These are phyloP conservation scores for Miamiensis avidus DNA, from an alignment of 169 alveolate genomes.

Conservation along the genomic window DNA sequence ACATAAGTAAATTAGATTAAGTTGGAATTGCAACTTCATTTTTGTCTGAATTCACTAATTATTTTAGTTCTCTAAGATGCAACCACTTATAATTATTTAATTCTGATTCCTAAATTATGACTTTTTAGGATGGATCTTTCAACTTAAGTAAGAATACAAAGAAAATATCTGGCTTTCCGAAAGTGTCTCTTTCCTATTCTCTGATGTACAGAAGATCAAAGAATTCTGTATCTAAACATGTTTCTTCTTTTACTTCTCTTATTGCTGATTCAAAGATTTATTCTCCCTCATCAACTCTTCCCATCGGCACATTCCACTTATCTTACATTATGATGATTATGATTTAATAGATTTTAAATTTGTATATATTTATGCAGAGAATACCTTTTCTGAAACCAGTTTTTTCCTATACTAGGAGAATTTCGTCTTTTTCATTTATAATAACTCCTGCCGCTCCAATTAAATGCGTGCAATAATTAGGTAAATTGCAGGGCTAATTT, in stretches of 20 bases:
- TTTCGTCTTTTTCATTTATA: not conserved
- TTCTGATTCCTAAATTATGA: not conserved
- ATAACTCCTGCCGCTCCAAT: slow-evolving; percentile 31
- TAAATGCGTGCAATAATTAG: slow-evolving; percentile 15
- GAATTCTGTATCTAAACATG: slow-evolving; percentile 8
- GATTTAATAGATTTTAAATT: no score
- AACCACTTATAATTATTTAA: no score
- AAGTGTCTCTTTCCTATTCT: not conserved
- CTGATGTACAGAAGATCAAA: not conserved
- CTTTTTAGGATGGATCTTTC: not conserved
- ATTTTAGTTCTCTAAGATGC: no score
- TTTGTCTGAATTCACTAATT: no score
- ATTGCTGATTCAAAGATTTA: slow-evolving; percentile 5
- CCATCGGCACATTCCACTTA: slow-evolving; percentile 27
- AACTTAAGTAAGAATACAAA: not conserved
- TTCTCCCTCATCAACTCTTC: slow-evolving; percentile 19
- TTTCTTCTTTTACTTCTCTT: slow-evolving; percentile 35
- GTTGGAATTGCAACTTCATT: no score
- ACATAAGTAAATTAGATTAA: no score
- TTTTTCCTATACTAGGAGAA: slow-evolving; percentile 28
- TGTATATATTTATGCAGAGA: no score
- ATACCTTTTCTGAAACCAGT: slow-evolving; percentile 24
- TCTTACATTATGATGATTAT: not conserved
- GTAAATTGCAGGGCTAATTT: slow-evolving; percentile 6
- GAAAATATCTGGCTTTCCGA: not conserved